Base-by-base conservation (phyloP, 2,329 filamentous ascomycete genomes). In the Zelopaecilomyces penicillatus region DNA sequence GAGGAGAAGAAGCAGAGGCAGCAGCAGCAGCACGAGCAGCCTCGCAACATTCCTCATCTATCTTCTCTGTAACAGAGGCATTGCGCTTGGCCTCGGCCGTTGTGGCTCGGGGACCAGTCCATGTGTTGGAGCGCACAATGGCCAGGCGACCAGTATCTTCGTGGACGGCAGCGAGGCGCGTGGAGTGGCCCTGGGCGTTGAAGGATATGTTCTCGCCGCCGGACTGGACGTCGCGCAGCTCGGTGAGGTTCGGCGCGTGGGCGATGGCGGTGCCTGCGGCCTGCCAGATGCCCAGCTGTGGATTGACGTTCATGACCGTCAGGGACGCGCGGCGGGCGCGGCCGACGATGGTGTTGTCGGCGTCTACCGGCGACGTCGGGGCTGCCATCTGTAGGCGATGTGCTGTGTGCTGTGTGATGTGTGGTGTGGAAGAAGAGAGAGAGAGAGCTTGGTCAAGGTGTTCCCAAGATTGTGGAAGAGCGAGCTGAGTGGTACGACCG, bases 241-340 rank as follows among this genome's bases (percentile, higher is more conserved):
- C 57, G 0, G 52, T 53, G 30, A 59, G 51, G 30, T 55, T 58
- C 26, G 57, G 57, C 4, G 57, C 57, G 37, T 59, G 57, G 10
- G 57, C 57, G 39, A 60, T 57, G 37, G 57, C 57, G 11, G 57
- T 59, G 39, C 57, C 57, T 34, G 57, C 51, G 40, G 57, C 57
- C 49, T 59, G 57, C 57, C 57, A 60, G 44, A 57, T 53, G 44
- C 57, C 57, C 35, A 60, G 48, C 46, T 60, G 57, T 3, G 56
- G 57, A 39, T 56, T 60, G 36, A 50, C 49, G 30, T 57, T 57
- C 32, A 58, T 48, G 38, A 60, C 28, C 10, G 55, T 55, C 37
- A 57, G 10, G 28, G 57, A 60, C 8, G 57, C 57, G 31, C 53
- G 47, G 5, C 57, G 48, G 51, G 52, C 58, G 39, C 54, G 54